phyloP scores from a whole-genome alignment of 192 early-diverging fungal genomes.

The Coemansia sp. region DNA sequence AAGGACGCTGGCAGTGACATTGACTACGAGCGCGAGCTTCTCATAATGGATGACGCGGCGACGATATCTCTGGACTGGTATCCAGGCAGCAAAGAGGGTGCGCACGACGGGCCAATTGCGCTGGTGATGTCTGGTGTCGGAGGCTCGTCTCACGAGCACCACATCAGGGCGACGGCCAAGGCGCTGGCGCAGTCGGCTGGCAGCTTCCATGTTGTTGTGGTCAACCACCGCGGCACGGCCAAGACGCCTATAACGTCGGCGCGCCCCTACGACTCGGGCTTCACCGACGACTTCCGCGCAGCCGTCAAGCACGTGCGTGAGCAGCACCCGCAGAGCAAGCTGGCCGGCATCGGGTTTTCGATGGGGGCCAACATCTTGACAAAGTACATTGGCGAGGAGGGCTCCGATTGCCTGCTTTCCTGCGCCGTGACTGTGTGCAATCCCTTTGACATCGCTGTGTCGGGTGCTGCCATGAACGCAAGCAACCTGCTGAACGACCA shows the following conservation, averaged over 20 bases:
- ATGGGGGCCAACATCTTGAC: conserved; percentile 90
- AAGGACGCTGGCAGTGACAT: conserved; percentile 25
- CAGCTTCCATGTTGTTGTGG: conserved; percentile 67
- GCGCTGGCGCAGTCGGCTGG: conserved; percentile 46
- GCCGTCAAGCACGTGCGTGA: conserved; percentile 22
- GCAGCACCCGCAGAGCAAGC: conserved; percentile 51
- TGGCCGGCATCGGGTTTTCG: conserved; percentile 83
- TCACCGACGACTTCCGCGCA: conserved; percentile 66
- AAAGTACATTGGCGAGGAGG: conserved; percentile 82
- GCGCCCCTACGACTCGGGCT: conserved; percentile 72
- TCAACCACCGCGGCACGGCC: conserved; percentile 88
- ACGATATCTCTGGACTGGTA: conserved; percentile 87
- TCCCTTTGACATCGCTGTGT: conserved; percentile 74
- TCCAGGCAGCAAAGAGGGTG: conserved; percentile 26
- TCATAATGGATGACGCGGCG: conserved; percentile 74
- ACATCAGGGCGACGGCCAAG: conserved; percentile 72
- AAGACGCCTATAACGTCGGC: conserved; percentile 68
- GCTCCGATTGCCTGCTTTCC: conserved; percentile 60
- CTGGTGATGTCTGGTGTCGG: conserved; percentile 86
- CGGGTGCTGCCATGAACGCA: conserved; percentile 44
- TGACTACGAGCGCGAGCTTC: conserved; percentile 42
- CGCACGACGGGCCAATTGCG: conserved; percentile 59
- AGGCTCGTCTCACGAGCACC: conserved; percentile 87
- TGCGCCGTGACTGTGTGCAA: conserved; percentile 77
- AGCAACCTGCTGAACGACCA: conserved; percentile 54